Evolutionary conservation across 345 rosid species (phyloP), one percentile per base, ranked within the genome.

Genomic region (Gossypium thurberi): DNA sequence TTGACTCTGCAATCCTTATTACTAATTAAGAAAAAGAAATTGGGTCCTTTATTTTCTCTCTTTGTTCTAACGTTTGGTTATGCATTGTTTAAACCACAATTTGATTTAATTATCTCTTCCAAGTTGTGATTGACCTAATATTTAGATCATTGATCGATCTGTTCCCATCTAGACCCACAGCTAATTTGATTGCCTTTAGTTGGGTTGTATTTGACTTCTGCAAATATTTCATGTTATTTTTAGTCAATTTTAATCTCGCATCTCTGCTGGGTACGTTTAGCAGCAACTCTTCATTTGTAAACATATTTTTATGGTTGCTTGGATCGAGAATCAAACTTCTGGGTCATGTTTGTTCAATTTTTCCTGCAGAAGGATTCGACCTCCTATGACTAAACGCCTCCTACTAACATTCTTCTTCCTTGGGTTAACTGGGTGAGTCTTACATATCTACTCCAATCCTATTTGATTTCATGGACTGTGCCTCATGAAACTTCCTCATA

Each of bases 401-500:
- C 82, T 92, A 26, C 11, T 88, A 64, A 86, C 98, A 4, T 86
- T 95, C 78, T 86, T 92, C 87, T 92, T 92, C 72, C 89, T 95
- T 76, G 99, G 99, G 65, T 82, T 95, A 73, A 82, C 87, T 9
- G 99, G 99, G 99, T 92, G 75, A 87, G 85, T 78, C 26, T 47
- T 15, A 3, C 53, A 75, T 60, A 14, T 78, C 37, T 73, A 14
- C 37, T 8, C 65, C 69, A 71, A 10, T 65, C 56, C 56, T 47
- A 42, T 15, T 64, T 51, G 13, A 43, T 77, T 14, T 55, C 56
- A 56, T 72, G 12, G 40, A 33, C 17, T 59, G 9, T 52, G 55
- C 26, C 56, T 57, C 74, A 46, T 76, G 57, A 40, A 69, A 66
- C 52, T 77, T 53, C 60, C 37, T n/a, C 28, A 13, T 56, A 26